Base-by-base conservation (phyloP, 2,329 filamentous ascomycete species). In the Ascochyta lentis region DNA sequence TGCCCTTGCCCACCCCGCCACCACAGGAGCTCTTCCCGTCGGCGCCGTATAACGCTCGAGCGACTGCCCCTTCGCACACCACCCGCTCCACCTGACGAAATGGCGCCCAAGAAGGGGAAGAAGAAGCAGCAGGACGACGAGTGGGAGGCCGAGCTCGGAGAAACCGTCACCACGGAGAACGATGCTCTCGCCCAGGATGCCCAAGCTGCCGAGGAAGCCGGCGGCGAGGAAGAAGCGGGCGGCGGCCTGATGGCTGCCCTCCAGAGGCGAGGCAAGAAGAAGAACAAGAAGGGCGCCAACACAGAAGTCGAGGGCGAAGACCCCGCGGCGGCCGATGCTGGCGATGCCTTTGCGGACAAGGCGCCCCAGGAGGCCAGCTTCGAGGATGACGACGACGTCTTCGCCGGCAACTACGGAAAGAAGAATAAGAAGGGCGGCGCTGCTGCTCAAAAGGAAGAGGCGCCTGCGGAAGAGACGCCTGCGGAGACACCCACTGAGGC, bases 61-160 rank as follows among this genome's bases (percentile, higher is more conserved):
- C 43, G 44, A 31, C 53, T 27, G 26, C 44, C 46, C 34, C 34
- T 19, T 8, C 23, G 15, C 19, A 39, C 23, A 31, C 42, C 40
- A 38, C 22, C 29, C 49, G 40, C 34, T 12, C 43, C 44, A 16
- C 38, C 50, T 35, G 34, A 49, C 77, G 82, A 77, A 59, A 98
- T 97, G 94, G 81, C 93, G 72, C 93, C 93, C 60, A 97, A 97
- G 83, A 97, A 96, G 86, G 89, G 89, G 76, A 90, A 88, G 79
- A 96, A 94, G 83, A 88, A 88, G 77, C 88, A 87, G 76, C 86
- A 90, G 74, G 91, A 96, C 72, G 92, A 96, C 73, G 92, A 97
- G 83, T 97, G 94, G 94, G 95, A 98, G 78, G 88, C 90, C 52
- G 92, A 96, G 62, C 83, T 97, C 51, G 93, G 92, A 70, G 94